These are phyloP conservation scores for Aplosporella prunicola DNA, from an alignment of 2,329 filamentous ascomycete species.

Conservation along the genomic window DNA sequence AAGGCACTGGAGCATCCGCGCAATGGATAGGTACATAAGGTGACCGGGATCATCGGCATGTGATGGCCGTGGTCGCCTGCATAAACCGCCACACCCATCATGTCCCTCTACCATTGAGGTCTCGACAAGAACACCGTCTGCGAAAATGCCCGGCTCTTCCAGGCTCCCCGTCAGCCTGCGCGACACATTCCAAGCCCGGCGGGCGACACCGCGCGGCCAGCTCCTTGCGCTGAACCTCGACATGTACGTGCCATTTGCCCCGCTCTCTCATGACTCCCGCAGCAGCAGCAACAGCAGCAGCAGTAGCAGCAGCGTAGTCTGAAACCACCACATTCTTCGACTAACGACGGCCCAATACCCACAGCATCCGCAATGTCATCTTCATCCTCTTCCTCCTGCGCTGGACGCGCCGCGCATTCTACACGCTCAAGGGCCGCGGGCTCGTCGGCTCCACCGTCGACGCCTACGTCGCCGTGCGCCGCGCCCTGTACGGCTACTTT, in stretches of 20 bases:
- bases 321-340: constrained; percentile 1
- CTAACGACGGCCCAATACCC: neutral
- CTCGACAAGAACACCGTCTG: too few relatives aligned
- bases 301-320: neutral
- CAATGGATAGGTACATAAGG: too few relatives aligned
- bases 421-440: constrained; percentile 83
- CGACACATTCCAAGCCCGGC: constrained; percentile 56
- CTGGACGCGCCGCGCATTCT: constrained; percentile 68
- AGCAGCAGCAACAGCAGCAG: constrained; percentile 6
- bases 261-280: neutral
- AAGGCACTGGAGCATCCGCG: too few relatives aligned
- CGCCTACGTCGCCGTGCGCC: constrained; percentile 61
- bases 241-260: constrained; percentile 44
- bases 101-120: too few relatives aligned
- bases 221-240: constrained; percentile 56
- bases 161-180: constrained; percentile 62
- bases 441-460: constrained; percentile 68
- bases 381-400: constrained; percentile 83
- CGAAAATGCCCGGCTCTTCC: constrained; percentile 48
- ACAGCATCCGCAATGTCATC: constrained; percentile 72
- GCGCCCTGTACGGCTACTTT: constrained; percentile 75
- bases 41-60: too few relatives aligned
- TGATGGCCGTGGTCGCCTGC: too few relatives aligned
- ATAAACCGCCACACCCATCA: too few relatives aligned
- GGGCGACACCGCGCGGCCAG: constrained; percentile 46